These are phyloP conservation scores for Vitis rotundifolia DNA, from an alignment of 164 flowering plant genomes.

Conservation along the genomic window DNA sequence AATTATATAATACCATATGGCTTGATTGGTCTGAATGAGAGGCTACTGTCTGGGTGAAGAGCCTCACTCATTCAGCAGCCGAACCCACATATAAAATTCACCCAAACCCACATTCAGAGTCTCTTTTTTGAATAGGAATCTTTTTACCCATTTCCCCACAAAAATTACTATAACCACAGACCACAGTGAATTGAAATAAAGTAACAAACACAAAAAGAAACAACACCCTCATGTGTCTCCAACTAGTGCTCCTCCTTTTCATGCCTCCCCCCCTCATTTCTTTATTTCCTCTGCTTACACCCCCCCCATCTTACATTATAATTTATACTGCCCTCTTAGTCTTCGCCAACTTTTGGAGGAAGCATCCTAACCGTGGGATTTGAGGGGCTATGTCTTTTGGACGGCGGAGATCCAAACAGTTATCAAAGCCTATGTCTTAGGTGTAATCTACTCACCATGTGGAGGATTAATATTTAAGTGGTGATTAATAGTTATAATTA, in stretches of 20 bases:
- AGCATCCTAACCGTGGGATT: neutral
- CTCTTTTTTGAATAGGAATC: slow-evolving; percentile 20
- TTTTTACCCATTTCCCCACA: slow-evolving; percentile 28
- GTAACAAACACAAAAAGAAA: slow-evolving; percentile 2
- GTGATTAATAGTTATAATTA: neutral
- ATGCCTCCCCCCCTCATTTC: slow-evolving; percentile 14
- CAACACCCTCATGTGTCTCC: slow-evolving; percentile 35
- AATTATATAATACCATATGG: too few relatives aligned
- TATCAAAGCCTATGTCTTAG: neutral
- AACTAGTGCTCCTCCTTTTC: slow-evolving; percentile 42
- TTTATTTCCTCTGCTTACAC: neutral
- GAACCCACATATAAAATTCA: neutral
- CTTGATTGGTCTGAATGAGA: too few relatives aligned
- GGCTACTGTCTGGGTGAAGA: neutral
- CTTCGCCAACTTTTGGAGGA: neutral
- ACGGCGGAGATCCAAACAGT: neutral
- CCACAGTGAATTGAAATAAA: slow-evolving; percentile 9
- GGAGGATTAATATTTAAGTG: neutral
- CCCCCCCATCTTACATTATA: neutral
- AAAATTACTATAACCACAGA: slow-evolving; percentile 1
- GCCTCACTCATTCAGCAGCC: too few relatives aligned
- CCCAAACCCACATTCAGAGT: neutral
- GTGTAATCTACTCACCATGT: neutral
- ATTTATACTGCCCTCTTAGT: too few relatives aligned
- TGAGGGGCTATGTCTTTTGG: neutral